Percentiles rank a stretch among this genome's conserved stretches.
phyloP scores from a whole-genome alignment of 495 filamentous ascomycete species.

The Neurospora hispaniola region DNA sequence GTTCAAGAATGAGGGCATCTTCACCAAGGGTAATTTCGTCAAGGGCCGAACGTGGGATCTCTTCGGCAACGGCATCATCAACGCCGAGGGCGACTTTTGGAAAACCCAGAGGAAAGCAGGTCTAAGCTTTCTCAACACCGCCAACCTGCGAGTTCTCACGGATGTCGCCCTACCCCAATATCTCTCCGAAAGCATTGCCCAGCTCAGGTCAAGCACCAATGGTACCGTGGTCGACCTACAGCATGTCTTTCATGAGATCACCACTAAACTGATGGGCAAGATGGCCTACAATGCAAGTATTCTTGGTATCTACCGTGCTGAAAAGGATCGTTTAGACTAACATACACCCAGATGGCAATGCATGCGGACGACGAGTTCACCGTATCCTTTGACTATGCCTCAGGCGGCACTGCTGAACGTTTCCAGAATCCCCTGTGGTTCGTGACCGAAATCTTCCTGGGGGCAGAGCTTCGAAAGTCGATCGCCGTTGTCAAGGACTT shows the following conservation, averaged over 20 bases:
- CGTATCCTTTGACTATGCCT: conserved; percentile 46
- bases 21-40: conserved; percentile 48
- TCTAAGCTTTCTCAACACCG: conserved; percentile 42
- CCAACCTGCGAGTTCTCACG: conserved; percentile 45
- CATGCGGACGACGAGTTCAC: conserved; percentile 47
- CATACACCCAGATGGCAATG: conserved; percentile 42
- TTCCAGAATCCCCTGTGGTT: conserved; percentile 53
- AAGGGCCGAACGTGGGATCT: conserved; percentile 47
- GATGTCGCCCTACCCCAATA: conserved; percentile 44
- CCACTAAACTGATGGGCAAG: conserved; percentile 48
- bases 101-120: conserved; percentile 50
- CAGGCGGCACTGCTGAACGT: conserved; percentile 44
- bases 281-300: conserved; percentile 46
- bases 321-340: conserved; percentile 1
- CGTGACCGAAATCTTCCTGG: conserved; percentile 42
- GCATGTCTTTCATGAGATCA: conserved; percentile 46
- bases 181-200: conserved; percentile 27
- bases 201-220: conserved; percentile 18
- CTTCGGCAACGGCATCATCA: conserved; percentile 53
- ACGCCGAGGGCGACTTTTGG: conserved; percentile 51
- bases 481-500: conserved; percentile 38
- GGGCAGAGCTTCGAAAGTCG: conserved; percentile 33
- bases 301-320: background rate
- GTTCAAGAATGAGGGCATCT: conserved; percentile 46
- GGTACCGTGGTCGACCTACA: conserved; percentile 38